Evolutionary conservation across 768 basidiomycete genomes (phyloP).

Genomic region (Coprinopsis strossmayeri): DNA sequence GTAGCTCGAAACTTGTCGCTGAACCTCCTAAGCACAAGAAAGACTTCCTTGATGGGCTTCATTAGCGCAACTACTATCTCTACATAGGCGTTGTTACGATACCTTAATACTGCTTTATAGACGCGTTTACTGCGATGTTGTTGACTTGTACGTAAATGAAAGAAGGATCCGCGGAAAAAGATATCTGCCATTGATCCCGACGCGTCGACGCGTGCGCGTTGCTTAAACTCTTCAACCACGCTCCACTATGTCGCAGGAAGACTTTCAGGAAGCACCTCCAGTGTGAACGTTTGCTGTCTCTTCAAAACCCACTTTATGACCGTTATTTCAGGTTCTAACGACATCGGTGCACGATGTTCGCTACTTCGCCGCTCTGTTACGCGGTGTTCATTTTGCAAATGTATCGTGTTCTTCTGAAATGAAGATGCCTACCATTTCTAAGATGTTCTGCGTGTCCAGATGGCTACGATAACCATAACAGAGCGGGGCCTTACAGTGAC

Average conservation of each 20-base stretch:
- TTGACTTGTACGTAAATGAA: no score
- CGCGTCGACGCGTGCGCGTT: neutral
- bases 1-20: slow-evolving; percentile 12
- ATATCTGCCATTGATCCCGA: slow-evolving; percentile 1
- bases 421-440: slow-evolving; percentile 5
- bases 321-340: slow-evolving; percentile 44
- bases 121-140: no score
- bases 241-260: slow-evolving; percentile 4
- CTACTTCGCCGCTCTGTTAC: slow-evolving; percentile 69
- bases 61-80: no score
- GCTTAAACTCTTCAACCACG: neutral
- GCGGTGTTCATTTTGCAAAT: slow-evolving; percentile 76
- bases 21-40: slow-evolving; percentile 20
- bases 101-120: no score
- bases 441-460: slow-evolving; percentile 4
- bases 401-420: slow-evolving; percentile 36
- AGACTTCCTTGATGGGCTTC: slow-evolving; percentile 38
- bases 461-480: slow-evolving; percentile 66
- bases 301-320: neutral
- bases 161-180: no score
- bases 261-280: neutral
- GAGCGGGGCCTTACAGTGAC: slow-evolving; percentile 65
- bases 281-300: neutral
- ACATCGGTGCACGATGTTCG: slow-evolving; percentile 78
- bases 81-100: no score